Conservation (phyloP, 371 early-diverging fungal genomes). For the Dinochytrium kinnereticum region DNA sequence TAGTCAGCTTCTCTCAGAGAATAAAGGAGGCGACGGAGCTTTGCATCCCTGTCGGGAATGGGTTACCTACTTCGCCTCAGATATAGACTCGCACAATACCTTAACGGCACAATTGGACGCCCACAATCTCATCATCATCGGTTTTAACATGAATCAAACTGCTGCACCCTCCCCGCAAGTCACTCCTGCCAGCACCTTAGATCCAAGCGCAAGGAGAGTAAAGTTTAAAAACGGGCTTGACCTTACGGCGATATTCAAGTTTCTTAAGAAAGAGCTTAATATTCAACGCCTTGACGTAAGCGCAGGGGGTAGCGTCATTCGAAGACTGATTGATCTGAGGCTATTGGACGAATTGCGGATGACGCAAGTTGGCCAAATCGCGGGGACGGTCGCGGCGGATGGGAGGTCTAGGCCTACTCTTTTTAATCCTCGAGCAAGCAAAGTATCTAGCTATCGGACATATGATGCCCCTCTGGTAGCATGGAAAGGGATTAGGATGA, state of each 20-base stretch:
- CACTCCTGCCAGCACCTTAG: background rate
- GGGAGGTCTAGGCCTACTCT: slow-evolving; percentile 29
- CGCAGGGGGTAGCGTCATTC: slow-evolving; percentile 34
- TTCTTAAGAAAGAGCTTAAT: background rate
- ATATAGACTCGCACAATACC: too few relatives aligned
- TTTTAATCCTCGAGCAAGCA: slow-evolving; percentile 5
- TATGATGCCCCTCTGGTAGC: slow-evolving; percentile 27
- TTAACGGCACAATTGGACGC: too few relatives aligned
- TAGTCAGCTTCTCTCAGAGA: background rate
- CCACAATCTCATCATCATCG: too few relatives aligned
- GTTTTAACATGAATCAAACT: too few relatives aligned
- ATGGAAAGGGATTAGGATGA: slow-evolving; percentile 32
- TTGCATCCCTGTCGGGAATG: too few relatives aligned
- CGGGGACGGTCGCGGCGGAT: background rate
- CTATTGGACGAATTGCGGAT: slow-evolving; percentile 39
- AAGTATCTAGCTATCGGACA: slow-evolving; percentile 14
- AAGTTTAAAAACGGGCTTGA: background rate
- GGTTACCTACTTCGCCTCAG: too few relatives aligned
- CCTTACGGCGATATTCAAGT: background rate
- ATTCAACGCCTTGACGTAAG: slow-evolving; percentile 31
- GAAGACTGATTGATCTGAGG: slow-evolving; percentile 21
- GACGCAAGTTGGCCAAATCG: slow-evolving; percentile 39
- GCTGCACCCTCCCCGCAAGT: background rate
- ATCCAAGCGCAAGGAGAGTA: background rate
- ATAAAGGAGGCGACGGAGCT: too few relatives aligned